Conservation (phyloP, 2,329 filamentous ascomycete species). For the Diaporthe citriasiana region DNA sequence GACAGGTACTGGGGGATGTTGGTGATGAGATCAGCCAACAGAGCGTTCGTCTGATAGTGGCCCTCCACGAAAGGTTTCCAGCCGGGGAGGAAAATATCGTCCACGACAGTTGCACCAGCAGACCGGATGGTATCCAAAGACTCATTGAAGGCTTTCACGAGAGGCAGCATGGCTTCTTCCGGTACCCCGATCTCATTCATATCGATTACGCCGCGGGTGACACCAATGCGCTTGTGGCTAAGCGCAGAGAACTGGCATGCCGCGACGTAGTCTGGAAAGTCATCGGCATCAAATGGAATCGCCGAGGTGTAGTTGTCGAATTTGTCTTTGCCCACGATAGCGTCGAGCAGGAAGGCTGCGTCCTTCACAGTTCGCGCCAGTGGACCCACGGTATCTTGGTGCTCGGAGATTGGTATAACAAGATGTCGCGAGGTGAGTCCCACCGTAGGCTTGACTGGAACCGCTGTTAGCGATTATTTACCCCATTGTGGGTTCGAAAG, state of each 20-base stretch:
- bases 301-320: conserved; percentile 75
- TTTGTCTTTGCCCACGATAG: conserved; percentile 73
- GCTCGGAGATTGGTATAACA: conserved; percentile 73
- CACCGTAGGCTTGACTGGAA: conserved; percentile 72
- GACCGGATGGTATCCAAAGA: conserved; percentile 65
- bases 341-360: conserved; percentile 72
- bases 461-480: neutral
- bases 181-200: conserved; percentile 21
- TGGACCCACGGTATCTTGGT: conserved; percentile 75
- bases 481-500: no score
- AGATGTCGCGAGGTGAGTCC: conserved; percentile 72
- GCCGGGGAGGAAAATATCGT: conserved; percentile 66
- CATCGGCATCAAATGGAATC: conserved; percentile 64
- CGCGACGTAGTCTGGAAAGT: conserved; percentile 71
- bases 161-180: conserved; percentile 30
- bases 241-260: conserved; percentile 69
- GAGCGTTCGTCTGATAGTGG: conserved; percentile 57
- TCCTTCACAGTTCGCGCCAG: conserved; percentile 58
- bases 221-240: conserved; percentile 71
- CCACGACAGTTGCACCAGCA: conserved; percentile 69
- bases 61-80: conserved; percentile 56
- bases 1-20: conserved; percentile 69
- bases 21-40: conserved; percentile 69
- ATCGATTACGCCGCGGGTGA: conserved; percentile 71
- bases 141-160: conserved; percentile 66